Base-by-base conservation (phyloP, 1,284 basidiomycete species). In the Cryptococcus hybrid region DNA sequence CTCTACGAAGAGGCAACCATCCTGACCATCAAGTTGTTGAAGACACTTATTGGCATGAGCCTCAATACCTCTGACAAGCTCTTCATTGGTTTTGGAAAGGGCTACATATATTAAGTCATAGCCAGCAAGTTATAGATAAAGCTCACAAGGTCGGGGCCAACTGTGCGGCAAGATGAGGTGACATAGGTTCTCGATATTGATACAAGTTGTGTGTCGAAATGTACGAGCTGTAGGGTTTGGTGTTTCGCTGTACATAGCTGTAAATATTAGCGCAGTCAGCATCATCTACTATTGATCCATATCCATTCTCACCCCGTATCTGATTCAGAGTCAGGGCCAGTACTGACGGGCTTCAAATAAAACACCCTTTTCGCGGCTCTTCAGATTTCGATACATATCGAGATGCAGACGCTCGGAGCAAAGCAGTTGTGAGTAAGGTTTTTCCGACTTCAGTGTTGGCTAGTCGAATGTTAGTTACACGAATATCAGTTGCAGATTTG, bases 291-390 rank as follows among this genome's bases (percentile, higher is more conserved):
- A 30, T 30, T 30, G 4, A 30, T 30, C 30, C 30, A 30, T 30
- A 3, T 30, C 30, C 30, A 30, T 30, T 30, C 30, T 30, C 8
- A 94, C 92, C 79, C 80, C 64, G 91, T 88, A 73, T 96, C 92
- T 15, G 90, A 89, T 61, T 90, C 87, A 34, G 83, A 77, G n/a
- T 84, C 80, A 0, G 86, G 82, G 1, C 93, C 92, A 0, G 93
- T 94, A 71, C 90, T 93, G 61, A 95, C 86, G 0, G 92, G 93
- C 72, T 96, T 97, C 60, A 96, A 80, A 70, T 96, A 96, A 67
- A 86, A 88, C 0, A 89, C 87, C 40, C 72, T 65, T 61, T 80
- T 63, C 39, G 43, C 18, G 52, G 15, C n/a, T 58, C 43, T 5
- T 74, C 7, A 62, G 67, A 46, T 76, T 70, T 0, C 15, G 51